Evolutionary conservation across 768 basidiomycete species (phyloP), one percentile per base, ranked within the genome.

Genomic region (Podaxis sp.): DNA sequence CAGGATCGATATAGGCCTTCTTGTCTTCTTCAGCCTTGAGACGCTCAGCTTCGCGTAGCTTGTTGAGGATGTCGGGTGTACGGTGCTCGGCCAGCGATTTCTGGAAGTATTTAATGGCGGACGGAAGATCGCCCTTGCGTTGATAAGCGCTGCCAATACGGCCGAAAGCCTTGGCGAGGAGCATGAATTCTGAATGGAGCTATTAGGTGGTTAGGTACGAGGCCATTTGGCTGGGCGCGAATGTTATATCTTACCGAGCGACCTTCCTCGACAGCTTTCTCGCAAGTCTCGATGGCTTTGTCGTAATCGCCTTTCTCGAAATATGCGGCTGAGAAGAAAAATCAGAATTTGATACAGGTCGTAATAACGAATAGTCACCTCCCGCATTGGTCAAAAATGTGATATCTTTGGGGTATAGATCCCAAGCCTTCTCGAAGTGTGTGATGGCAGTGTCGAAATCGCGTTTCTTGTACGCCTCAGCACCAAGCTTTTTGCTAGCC

Each of bases 51-150:
- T 86, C 90, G 52, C 92, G 91, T 28, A 99, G 84, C 77, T 96
- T 99, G 72, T 86, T 85, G 61, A 98, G 84, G 66, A 95, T 81
- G 67, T 94, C 89, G 27, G 97, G 91, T 11, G 96, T 98, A 61
- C 97, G 93, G 73, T 98, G 96, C 73, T 99, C 97, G 1, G 93
- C 87, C 50, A 99, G 83, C 4, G 92, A 94, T 74, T 98, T 98
- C 67, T 94, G 81, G 79, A 84, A 97, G 79, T 84, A 95, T 73
- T 92, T 95, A 81, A 96, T 85, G 14, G 95, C 95, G 46, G 82
- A 83, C 6, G 68, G 67, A 28, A 87, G 72, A 72, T 99, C 93
- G 47, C 78, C 83, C 71, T 92, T 91, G 75, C 89, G 90, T 59
- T 84, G 76, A 77, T 93, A 94, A 0, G 96, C 83, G 5, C 87